Evolutionary conservation across 208 protist species (phyloP), one percentile per base, ranked within the genome.

Genomic region (Trypanosoma scelopori): DNA sequence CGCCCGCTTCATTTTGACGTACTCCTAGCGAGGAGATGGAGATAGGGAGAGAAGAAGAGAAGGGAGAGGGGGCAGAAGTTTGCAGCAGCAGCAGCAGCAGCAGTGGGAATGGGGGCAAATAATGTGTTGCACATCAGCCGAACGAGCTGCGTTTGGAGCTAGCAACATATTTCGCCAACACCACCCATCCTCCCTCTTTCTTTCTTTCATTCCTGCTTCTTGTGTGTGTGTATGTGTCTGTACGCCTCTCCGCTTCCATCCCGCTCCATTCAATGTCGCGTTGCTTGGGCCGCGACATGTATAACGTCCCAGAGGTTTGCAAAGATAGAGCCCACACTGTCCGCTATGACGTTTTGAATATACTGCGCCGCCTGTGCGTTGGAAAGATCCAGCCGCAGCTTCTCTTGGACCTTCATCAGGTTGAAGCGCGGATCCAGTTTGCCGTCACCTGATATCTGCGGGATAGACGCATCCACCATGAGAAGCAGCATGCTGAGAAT

Each of bases 401-500:
- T 97, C 45, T 98, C 94, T 66, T 98, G 95, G 32, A 98, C 91
- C 61, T 95, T 87, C 32, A 93, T 42, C 22, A 94, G 55, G 43
- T 90, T 89, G 5, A 76, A 69, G 7, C 78, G 66, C 28, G 87
- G 82, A 60, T 92, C 88, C 1, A 79, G 43, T 12, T 48, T 67
- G 47, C 57, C 57, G 28, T 62, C 69, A 18, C 56, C 64, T 42
- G 55, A 67, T 51, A 93, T 64, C 55, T 89, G 89, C 23, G 71
- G 89, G 67, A 94, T 82, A 25, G 71, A 78, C 0, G 97, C 85
- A 64, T 98, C 89, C 2, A 88, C 66, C 89, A 99, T 98, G 12
- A 99, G 79, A 37, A 86, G 66, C 30, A 98, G 64, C 64, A 98
- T 75, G 74, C 98, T 97, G 27, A 99, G 76, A 61, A 99, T 97